Conservation (phyloP, 2,329 filamentous ascomycete genomes). For the Aspergillus pseudonomiae region DNA sequence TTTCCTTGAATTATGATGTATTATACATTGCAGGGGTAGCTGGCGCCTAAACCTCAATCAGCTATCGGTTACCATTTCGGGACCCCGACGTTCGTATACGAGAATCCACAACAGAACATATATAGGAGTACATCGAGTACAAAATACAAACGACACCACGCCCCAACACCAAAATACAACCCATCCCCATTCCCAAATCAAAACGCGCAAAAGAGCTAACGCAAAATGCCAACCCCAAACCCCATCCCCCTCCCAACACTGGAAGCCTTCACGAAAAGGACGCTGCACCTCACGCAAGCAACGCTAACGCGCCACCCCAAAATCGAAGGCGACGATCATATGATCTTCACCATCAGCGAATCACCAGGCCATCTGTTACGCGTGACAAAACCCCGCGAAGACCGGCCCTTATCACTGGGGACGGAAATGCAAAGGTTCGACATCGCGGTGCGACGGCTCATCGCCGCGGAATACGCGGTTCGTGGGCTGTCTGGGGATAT, state of each 20-base stretch:
- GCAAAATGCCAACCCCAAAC: background rate
- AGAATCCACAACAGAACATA: background rate
- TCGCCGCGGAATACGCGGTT: background rate
- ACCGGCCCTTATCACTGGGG: background rate
- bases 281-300: background rate
- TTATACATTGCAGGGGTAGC: no score
- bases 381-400: background rate
- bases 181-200: background rate
- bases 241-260: background rate
- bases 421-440: background rate
- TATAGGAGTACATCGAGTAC: background rate
- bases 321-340: slow-evolving; percentile 9
- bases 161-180: background rate
- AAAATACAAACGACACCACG: background rate
- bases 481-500: background rate
- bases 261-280: background rate
- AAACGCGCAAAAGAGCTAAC: no score
- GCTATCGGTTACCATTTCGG: background rate
- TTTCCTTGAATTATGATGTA: no score
- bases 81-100: background rate
- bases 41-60: no score
- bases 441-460: background rate
- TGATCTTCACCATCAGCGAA: slow-evolving; percentile 4
- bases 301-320: background rate
- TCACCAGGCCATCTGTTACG: background rate